Base-by-base conservation (phyloP, 2,329 filamentous ascomycete species). In the Pyrenochaeta sp. region DNA sequence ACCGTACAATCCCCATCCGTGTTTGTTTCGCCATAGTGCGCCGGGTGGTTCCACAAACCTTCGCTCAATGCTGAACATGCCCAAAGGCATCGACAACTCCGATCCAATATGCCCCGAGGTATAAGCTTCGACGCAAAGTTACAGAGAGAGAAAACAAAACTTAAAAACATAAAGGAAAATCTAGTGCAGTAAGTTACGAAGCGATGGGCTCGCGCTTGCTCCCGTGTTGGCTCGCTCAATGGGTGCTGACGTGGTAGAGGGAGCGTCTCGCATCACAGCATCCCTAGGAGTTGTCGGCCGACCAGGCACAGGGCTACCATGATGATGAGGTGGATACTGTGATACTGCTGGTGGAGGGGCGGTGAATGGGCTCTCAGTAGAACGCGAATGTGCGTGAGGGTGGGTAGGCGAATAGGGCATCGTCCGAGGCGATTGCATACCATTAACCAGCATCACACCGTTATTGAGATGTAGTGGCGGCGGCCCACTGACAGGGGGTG, bases 161-260 rank as follows among this genome's bases (percentile, higher is more conserved):
- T 29, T 54, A 32, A 18, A 49, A 15, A 45, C 49, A 51, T 20
- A 31, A 52, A 56, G 43, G 47, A 57, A 50, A 51, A 23, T 58
- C 60, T 73, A 81, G 66, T 79, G 77, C 56, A 82, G 64, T 53
- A 82, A 60, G 61, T 82, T 81, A 49, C 76, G 74, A 64, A 82
- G 67, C 52, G 75, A 81, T 12, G 80, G 80, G 56, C 78, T 81
- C 11, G 79, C 79, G 55, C 79, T 81, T 12, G 80, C 75, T 42
- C 73, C 75, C 10, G 69, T 74, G 33, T 56, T 73, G 27, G 60
- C 60, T 21, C 71, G 71, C 51, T 71, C 68, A 39, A 56, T 62
- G 7, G 66, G 60, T 27, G 67, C 68, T 42, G 64, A 67, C 33
- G 66, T 68, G 1, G 63, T 57, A 17, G 59, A 44, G 11, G 67